phyloP scores from a whole-genome alignment of 805 yeast species.

The Yarrowia sp. region DNA sequence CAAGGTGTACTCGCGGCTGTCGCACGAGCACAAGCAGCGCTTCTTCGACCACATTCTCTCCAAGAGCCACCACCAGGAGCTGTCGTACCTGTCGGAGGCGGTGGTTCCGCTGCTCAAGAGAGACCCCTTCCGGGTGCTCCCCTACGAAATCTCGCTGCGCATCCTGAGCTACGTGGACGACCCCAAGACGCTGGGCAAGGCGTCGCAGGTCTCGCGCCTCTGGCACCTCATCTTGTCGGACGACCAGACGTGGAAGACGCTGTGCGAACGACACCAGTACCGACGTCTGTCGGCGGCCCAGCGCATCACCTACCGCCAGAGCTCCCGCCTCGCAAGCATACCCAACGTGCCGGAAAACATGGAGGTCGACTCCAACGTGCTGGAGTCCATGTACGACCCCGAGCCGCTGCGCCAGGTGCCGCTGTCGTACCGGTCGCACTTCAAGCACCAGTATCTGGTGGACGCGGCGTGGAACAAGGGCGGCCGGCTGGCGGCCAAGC shows the following conservation, averaged over 20 bases:
- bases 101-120: slow-evolving; percentile 42
- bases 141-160: slow-evolving; percentile 77
- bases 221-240: slow-evolving; percentile 56
- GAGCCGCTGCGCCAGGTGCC: slow-evolving; percentile 37
- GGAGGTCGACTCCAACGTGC: slow-evolving; percentile 30
- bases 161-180: slow-evolving; percentile 85
- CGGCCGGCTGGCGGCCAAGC: slow-evolving; percentile 44
- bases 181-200: slow-evolving; percentile 76
- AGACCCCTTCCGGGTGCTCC: slow-evolving; percentile 53
- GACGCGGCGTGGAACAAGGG: slow-evolving; percentile 44
- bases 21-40: neutral
- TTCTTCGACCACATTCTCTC: slow-evolving; percentile 4
- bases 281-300: slow-evolving; percentile 40
- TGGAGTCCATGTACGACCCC: slow-evolving; percentile 40
- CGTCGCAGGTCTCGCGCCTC: slow-evolving; percentile 83
- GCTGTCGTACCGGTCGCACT: slow-evolving; percentile 41
- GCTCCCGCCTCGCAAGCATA: slow-evolving; percentile 7
- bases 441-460: slow-evolving; percentile 43
- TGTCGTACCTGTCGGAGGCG: slow-evolving; percentile 34
- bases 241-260: slow-evolving; percentile 45
- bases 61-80: slow-evolving; percentile 27
- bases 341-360: slow-evolving; percentile 14
- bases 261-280: slow-evolving; percentile 42
- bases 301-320: slow-evolving; percentile 17
- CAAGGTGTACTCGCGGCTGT: neutral